Conservation (phyloP, 306 rosid genomes). For the Prunus kanzakura region DNA sequence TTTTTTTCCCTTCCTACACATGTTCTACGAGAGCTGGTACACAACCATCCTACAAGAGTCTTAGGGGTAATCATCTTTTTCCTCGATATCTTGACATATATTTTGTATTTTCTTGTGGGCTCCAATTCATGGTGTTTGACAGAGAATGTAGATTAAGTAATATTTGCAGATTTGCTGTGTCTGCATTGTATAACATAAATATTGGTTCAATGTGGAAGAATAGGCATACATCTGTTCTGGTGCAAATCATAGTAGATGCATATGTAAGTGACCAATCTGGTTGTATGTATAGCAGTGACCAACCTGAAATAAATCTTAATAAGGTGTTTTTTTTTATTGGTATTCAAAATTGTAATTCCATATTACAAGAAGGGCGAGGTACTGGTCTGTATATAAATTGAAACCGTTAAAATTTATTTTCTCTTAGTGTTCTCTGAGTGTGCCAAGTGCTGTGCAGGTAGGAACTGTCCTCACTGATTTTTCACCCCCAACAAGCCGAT, state of each 20-base stretch:
- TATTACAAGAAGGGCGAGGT: background rate
- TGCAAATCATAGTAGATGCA: too few species aligned
- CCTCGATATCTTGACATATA: slow-evolving; percentile 1
- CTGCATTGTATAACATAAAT: background rate
- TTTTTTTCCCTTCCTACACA: slow-evolving; percentile 22
- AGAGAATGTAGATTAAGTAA: background rate
- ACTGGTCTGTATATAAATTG: background rate
- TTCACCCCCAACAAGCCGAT: too few species aligned
- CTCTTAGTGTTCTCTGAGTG: slow-evolving; percentile 15
- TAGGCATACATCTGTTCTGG: too few species aligned
- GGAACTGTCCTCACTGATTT: slow-evolving; percentile 62
- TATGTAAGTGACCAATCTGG: background rate
- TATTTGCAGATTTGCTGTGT: slow-evolving; percentile 1
- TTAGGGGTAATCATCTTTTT: slow-evolving; percentile 56
- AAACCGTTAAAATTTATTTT: background rate
- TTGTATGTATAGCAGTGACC: too few species aligned
- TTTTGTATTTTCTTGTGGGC: background rate
- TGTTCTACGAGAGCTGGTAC: slow-evolving; percentile 70
- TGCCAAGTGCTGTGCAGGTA: slow-evolving; percentile 50
- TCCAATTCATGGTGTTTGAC: slow-evolving; percentile 6
- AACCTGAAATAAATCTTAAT: background rate
- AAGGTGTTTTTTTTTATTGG: background rate
- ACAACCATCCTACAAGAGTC: slow-evolving; percentile 59
- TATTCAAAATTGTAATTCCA: background rate
- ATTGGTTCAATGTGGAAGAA: background rate